Conservation (phyloP, 176 grass and related monocot species). For the Lolium perenne region DNA sequence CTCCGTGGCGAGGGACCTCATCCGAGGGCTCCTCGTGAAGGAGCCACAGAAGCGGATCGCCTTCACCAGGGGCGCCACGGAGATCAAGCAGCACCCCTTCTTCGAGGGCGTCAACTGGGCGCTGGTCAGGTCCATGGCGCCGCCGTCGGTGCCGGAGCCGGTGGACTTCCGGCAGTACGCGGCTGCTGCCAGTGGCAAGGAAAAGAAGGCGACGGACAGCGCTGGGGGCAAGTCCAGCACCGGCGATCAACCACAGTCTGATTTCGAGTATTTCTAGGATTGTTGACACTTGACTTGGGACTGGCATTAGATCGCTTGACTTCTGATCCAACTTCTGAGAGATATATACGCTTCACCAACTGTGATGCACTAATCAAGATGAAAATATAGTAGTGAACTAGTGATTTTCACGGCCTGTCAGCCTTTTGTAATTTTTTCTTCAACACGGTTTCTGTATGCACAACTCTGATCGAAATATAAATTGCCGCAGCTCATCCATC, state of each 20-base stretch:
- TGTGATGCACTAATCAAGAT: not conserved
- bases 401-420: conserved; percentile 17
- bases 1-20: conserved; percentile 35
- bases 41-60: conserved; percentile 44
- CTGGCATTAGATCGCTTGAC: conserved; percentile 19
- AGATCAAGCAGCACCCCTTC: conserved; percentile 51
- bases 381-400: not conserved
- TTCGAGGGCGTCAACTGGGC: conserved; percentile 51
- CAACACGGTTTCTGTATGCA: not conserved
- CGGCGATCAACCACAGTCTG: not conserved
- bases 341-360: not conserved
- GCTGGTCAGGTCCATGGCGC: conserved; percentile 31
- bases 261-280: conserved; percentile 43
- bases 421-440: not conserved
- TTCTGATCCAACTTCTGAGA: conserved; percentile 1
- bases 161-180: conserved; percentile 42
- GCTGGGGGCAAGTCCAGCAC: conserved; percentile 20
- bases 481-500: too few species aligned
- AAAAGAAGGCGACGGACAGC: conserved; percentile 20
- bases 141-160: conserved; percentile 41
- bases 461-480: not conserved
- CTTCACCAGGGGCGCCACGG: conserved; percentile 34
- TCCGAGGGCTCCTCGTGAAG: conserved; percentile 43
- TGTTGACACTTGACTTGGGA: not conserved
- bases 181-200: not conserved